Evolutionary conservation across 2,329 filamentous ascomycete species (phyloP), one percentile per base, ranked within the genome.

Genomic region (Bipolaris sorokiniana): DNA sequence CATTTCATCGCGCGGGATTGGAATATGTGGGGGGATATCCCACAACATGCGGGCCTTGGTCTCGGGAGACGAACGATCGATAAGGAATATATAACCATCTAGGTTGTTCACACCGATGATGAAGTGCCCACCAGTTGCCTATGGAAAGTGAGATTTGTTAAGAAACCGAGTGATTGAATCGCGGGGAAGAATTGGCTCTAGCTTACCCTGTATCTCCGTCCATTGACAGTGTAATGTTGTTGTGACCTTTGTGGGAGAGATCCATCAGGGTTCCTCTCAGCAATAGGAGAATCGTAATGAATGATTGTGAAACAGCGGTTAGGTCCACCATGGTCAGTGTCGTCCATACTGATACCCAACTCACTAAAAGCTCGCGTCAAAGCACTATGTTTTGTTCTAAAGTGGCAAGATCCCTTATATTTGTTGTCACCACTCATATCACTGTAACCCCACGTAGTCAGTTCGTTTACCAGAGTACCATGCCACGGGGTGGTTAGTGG

Each of bases 201-300:
- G 10, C 48, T 44, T 38, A 56, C 54, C 15, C 42, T 34, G 15
- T 56, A 56, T 22, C 13, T 34, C 11, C 48, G 34, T 2, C 42
- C 49, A 15, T 53, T 42, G 28, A 41, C 31, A 26, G 2, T 16
- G 10, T 56, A 56, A 18, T 48, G 10, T 31, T 56, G 54, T 1
- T 16, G 7, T 0, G 1, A 3, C 4, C 9, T 3, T 1, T 28
- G 20, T 22, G 44, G 48, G 1, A 56, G 7, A 13, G 34, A n/a
- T 15, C 54, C 49, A 15, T 37, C 20, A 1, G 11, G 2, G 16
- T 52, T 37, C 7, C 13, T 50, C 9, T 42, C 28, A 7, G 45
- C 33, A 2, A 23, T n/a, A 10, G 48, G 31, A 1, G 40, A 23
- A 18, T 33, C 15, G 5, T n/a, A 23, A 33, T 55, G 52, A n/a